A percentile compares a stretch with the other conserved stretches of the same genome.
Evolutionary conservation across 2,329 filamentous ascomycete genomes (phyloP).

Genomic region (Aspergillus novofumigatus): DNA sequence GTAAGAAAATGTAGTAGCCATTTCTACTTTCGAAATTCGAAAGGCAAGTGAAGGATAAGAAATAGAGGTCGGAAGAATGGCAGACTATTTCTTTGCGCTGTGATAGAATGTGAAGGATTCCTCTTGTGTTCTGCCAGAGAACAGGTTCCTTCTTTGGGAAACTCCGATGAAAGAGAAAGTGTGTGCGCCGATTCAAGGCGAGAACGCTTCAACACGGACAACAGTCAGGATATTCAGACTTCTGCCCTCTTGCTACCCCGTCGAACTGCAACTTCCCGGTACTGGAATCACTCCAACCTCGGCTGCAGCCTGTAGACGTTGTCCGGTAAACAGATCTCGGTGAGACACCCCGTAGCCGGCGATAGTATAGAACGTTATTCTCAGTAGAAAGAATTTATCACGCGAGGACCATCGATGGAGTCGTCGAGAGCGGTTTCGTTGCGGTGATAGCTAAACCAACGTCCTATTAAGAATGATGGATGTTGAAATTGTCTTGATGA

Average conservation of each 20-base stretch:
- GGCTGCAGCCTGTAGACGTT: conserved; percentile 6
- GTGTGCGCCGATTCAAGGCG: conserved; percentile 17
- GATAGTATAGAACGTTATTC: conserved; percentile 2
- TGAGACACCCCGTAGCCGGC: conserved; percentile 6
- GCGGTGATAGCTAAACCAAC: conserved; percentile 8
- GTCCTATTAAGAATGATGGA: conserved; percentile 5
- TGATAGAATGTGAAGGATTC: neutral
- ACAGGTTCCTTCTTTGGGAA: conserved; percentile 19
- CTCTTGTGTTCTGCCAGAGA: conserved; percentile 23
- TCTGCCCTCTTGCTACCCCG: conserved; percentile 27
- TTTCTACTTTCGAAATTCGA: conserved; percentile 20
- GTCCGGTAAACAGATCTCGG: conserved; percentile 1
- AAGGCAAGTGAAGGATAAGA: conserved; percentile 6
- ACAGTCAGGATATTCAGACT: conserved; percentile 20
- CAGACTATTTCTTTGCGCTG: neutral
- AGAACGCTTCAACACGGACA: conserved; percentile 24
- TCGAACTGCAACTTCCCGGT: conserved; percentile 24
- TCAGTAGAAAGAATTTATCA: conserved; percentile 14
- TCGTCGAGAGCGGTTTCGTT: conserved; percentile 4
- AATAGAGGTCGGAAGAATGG: neutral
- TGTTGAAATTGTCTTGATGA: neutral
- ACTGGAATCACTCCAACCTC: conserved; percentile 19
- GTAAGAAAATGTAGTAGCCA: conserved; percentile 72
- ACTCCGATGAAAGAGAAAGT: conserved; percentile 18
- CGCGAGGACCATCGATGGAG: conserved; percentile 24